Evolutionary conservation across 2,329 filamentous ascomycete species (phyloP).

Genomic region (Colletotrichum coccodes): DNA sequence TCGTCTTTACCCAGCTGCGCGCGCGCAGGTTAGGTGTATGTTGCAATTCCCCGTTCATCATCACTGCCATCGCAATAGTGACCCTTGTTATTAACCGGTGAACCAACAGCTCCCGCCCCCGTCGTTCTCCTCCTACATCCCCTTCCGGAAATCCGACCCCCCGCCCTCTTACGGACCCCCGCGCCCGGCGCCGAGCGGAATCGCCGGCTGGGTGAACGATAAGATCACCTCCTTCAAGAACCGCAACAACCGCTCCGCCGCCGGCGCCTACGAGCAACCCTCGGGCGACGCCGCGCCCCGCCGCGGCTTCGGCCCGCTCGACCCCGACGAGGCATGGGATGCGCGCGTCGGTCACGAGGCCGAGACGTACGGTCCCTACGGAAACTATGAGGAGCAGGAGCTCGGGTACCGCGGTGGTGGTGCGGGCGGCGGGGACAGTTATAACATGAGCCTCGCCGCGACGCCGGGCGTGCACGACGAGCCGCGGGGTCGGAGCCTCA

Average conservation of each 20-base stretch:
- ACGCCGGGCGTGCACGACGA: constrained; percentile 45
- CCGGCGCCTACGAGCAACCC: constrained; percentile 76
- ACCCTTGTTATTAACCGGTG: background rate
- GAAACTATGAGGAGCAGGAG: constrained; percentile 83
- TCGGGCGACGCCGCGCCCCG: constrained; percentile 52
- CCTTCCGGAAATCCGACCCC: constrained; percentile 67
- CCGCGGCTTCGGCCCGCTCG: constrained; percentile 73
- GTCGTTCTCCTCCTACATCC: constrained; percentile 74
- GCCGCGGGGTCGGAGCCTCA: constrained; percentile 30
- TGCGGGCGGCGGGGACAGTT: constrained; percentile 52
- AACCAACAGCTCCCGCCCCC: constrained; percentile 73
- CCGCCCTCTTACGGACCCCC: constrained; percentile 58
- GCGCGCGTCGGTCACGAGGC: constrained; percentile 80
- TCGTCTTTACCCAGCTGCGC: constrained; percentile 77
- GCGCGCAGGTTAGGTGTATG: constrained; percentile 77
- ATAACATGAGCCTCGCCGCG: constrained; percentile 60
- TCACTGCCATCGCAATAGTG: background rate
- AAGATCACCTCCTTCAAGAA: constrained; percentile 72
- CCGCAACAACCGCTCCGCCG: constrained; percentile 71
- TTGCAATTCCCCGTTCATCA: constrained; percentile 33
- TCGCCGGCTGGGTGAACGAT: constrained; percentile 79
- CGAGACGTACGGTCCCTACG: constrained; percentile 67
- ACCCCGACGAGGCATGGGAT: constrained; percentile 90
- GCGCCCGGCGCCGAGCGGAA: constrained; percentile 67
- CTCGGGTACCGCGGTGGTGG: constrained; percentile 61